phyloP scores from a whole-genome alignment of 1,284 basidiomycete genomes.

The Phlebopus sp. region DNA sequence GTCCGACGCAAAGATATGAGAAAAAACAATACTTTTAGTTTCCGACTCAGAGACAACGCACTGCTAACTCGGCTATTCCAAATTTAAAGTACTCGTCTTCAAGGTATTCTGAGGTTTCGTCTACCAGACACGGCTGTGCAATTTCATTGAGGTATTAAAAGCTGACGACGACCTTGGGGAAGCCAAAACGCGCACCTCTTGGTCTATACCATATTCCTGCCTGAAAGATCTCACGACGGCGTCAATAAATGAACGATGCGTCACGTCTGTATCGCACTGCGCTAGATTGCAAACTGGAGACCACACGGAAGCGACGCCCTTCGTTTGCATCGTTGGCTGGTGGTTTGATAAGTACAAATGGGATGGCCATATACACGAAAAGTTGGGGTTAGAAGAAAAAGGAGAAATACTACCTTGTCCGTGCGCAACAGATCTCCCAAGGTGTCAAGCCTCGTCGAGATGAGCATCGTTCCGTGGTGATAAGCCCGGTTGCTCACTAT shows the following conservation, averaged over 20 bases:
- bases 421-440: constrained; percentile 73
- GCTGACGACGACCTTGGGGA: neutral
- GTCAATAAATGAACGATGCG: constrained; percentile 70
- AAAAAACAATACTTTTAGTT: constrained; percentile 1
- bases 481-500: constrained; percentile 90
- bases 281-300: constrained; percentile 88
- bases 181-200: constrained; percentile 34
- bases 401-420: constrained; percentile 54
- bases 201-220: constrained; percentile 55
- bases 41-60: constrained; percentile 30
- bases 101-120: constrained; percentile 44
- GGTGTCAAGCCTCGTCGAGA: constrained; percentile 72
- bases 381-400: neutral
- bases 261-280: constrained; percentile 51
- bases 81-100: constrained; percentile 56
- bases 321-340: constrained; percentile 77
- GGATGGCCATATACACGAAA: neutral
- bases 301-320: constrained; percentile 87
- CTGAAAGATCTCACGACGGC: constrained; percentile 75
- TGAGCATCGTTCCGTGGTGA: constrained; percentile 99
- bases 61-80: constrained; percentile 73
- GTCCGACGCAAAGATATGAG: constrained; percentile 1
- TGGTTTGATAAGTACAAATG: neutral
- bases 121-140: constrained; percentile 32
- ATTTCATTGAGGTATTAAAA: neutral